Evolutionary conservation across 805 yeast species (phyloP), one percentile per base, ranked within the genome.

Genomic region (Spathaspora hagerdaliae): DNA sequence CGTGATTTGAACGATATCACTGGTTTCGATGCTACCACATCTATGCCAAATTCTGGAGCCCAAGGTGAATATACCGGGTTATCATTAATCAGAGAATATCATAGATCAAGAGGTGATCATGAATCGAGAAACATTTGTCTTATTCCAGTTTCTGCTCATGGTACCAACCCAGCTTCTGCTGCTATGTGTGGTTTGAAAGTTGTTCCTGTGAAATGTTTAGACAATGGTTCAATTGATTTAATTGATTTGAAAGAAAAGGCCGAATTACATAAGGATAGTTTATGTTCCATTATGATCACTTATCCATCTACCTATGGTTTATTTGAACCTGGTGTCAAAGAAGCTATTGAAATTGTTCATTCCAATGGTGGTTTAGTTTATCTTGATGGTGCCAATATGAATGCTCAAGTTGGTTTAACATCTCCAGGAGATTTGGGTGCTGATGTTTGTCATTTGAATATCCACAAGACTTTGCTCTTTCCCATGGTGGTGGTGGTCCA

Each of bases 401-500:
- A 94, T 64, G 99, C 99, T 0, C 99, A 94, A 71, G 96, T 94
- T 41, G 99, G 99, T 11, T 75, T 94, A 49, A 92, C 98, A 0
- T 87, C 96, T 6, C 98, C 99, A 8, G 99, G 98, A 47, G 97
- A 90, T 61, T 73, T 94, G 55, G 98, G 97, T 43, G 98, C 98
- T 10, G 99, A 94, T 69, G 98, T 94, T 36, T 94, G 99, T 66
- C 99, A 94, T 60, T 78, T 94, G 72, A 94, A 94, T 65, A 75
- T 94, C 62, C 99, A 94, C 75, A 94, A 94, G 72, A 94, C 99
- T 1, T 94, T 74, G 90, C 97, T 39, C 89, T 94, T 60, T 95
- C 97, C 45, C 99, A 94, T 60, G 99, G 99, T 60, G 99, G 99
- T 62, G 99, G 99, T 63, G 99, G 99, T 37, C 99, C 99, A 36